phyloP scores from a whole-genome alignment of 495 filamentous ascomycete genomes.

The Lophiostoma macrostomum region DNA sequence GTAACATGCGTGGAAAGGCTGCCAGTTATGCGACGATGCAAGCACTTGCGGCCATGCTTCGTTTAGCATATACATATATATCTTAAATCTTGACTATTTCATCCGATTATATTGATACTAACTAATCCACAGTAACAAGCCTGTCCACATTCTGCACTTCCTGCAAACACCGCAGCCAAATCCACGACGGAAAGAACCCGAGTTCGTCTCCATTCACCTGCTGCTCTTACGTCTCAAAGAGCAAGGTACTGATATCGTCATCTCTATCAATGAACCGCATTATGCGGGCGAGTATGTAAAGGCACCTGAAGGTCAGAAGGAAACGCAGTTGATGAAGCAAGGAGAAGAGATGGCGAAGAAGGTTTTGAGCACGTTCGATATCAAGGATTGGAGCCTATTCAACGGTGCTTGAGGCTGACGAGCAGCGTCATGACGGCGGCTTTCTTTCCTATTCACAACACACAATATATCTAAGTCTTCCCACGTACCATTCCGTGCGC shows the following conservation, averaged over 20 bases:
- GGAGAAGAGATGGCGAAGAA: constrained; percentile 57
- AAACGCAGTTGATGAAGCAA: constrained; percentile 54
- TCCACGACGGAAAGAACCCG: constrained; percentile 26
- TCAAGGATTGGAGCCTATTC: constrained; percentile 81
- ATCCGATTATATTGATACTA: not conserved
- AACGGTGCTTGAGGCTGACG: no score
- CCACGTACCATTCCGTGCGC: no score
- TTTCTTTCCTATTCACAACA: no score
- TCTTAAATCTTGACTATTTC: not conserved
- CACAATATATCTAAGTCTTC: no score
- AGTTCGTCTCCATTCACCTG: constrained; percentile 62
- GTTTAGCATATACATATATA: not conserved
- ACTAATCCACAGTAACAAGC: constrained; percentile 4
- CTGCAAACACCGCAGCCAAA: constrained; percentile 31
- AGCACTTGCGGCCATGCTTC: no score
- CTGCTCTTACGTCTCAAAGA: constrained; percentile 69
- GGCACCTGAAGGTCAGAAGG: constrained; percentile 46
- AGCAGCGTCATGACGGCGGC: no score
- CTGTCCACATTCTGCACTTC: constrained; percentile 12
- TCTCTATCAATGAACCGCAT: constrained; percentile 87
- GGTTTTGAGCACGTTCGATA: constrained; percentile 67
- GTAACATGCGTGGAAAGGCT: no score
- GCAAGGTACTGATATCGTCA: constrained; percentile 78
- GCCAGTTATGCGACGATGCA: no score
- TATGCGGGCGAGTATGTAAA: constrained; percentile 59